A percentile compares a stretch with the other conserved stretches of the same genome.
Evolutionary conservation across 352 stramenopile species (phyloP).

Genomic region (Phytophthora sp.): DNA sequence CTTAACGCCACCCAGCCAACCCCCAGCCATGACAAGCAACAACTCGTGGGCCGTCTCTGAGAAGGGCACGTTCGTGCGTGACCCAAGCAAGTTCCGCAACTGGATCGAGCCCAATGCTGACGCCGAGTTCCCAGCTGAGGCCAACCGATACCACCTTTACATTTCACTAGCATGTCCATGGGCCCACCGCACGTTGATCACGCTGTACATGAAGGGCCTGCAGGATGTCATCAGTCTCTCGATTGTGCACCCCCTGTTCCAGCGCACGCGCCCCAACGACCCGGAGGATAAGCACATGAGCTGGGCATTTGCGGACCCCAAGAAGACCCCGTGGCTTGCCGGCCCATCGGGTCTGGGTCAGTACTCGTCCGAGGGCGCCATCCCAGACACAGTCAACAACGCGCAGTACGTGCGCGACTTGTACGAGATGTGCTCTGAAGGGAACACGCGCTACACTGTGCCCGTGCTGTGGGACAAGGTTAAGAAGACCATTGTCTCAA

Average conservation of each 20-base stretch:
- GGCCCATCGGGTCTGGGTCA: constrained; percentile 65
- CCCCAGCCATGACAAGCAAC: constrained; percentile 62
- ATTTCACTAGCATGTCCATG: constrained; percentile 95
- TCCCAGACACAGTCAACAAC: constrained; percentile 71
- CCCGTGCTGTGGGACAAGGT: constrained; percentile 93
- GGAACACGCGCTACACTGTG: constrained; percentile 88
- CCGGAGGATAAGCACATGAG: constrained; percentile 75
- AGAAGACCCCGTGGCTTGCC: constrained; percentile 62
- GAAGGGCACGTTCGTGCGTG: constrained; percentile 77
- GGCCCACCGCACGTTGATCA: constrained; percentile 81
- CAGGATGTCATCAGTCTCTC: constrained; percentile 94
- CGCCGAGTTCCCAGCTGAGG: constrained; percentile 71
- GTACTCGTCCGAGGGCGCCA: constrained; percentile 76
- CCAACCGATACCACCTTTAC: constrained; percentile 94
- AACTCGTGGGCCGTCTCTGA: constrained; percentile 68
- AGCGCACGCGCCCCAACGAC: constrained; percentile 76
- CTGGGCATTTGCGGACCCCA: constrained; percentile 82
- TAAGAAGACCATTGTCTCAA: constrained; percentile 92
- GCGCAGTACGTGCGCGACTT: constrained; percentile 73
- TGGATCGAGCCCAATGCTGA: constrained; percentile 69
- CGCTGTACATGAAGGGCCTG: constrained; percentile 94
- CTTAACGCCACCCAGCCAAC: neutral
- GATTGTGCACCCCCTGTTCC: constrained; percentile 90
- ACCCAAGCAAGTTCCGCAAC: constrained; percentile 81
- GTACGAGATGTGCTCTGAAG: constrained; percentile 79